Conservation (phyloP, 768 basidiomycete species). For the Mycena filopes region DNA sequence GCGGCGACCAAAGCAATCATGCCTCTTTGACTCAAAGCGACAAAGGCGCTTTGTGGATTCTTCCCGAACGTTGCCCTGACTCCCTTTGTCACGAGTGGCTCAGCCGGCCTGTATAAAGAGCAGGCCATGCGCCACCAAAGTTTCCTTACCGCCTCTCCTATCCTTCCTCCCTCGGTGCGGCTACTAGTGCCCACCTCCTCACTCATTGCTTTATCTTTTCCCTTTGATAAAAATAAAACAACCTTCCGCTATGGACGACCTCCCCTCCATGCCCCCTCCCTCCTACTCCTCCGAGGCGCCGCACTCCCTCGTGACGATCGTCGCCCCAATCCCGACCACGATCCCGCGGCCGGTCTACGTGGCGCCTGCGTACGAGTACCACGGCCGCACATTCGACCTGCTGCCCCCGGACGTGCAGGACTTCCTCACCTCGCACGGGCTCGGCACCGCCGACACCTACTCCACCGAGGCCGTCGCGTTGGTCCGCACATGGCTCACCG, state of each 20-base stretch:
- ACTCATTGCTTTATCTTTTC: slow-evolving; percentile 9
- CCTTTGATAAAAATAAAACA: slow-evolving; percentile 3
- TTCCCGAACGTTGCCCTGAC: slow-evolving; percentile 14
- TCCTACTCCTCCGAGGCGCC: neutral
- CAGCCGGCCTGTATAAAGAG: slow-evolving; percentile 18
- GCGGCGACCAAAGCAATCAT: slow-evolving; percentile 19
- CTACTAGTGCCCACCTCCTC: slow-evolving; percentile 1
- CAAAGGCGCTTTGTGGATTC: slow-evolving; percentile 12
- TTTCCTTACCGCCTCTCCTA: slow-evolving; percentile 4
- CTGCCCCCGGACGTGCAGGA: slow-evolving; percentile 10
- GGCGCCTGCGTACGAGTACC: slow-evolving; percentile 1
- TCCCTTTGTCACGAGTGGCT: neutral
- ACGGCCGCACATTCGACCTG: slow-evolving; percentile 3
- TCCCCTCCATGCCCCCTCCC: neutral
- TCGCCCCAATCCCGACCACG: neutral
- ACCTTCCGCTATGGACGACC: neutral
- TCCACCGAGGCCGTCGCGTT: neutral
- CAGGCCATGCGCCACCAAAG: neutral
- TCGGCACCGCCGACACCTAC: neutral
- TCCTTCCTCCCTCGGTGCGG: slow-evolving; percentile 10
- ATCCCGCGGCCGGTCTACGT: slow-evolving; percentile 1
- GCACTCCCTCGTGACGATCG: neutral
- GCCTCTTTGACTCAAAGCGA: slow-evolving; percentile 26
- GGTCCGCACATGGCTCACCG: neutral
- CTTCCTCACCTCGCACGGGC: slow-evolving; percentile 13